phyloP scores from a whole-genome alignment of 2,329 filamentous ascomycete genomes.

The Epichloe elymi region DNA sequence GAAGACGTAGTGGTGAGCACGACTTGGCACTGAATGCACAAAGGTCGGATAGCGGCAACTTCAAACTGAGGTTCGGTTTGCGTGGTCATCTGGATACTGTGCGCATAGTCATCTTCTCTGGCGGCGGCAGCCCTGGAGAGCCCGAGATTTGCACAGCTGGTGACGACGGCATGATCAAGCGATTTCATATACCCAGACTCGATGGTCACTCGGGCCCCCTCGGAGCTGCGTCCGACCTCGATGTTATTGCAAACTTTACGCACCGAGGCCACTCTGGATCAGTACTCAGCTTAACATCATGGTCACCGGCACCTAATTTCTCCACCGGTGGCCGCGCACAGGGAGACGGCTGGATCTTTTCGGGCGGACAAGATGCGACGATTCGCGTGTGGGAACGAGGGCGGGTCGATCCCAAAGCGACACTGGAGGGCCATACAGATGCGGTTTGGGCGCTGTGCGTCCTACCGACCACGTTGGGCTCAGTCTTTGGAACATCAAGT shows the following conservation, averaged over 20 bases:
- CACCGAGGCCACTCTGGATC: slow-evolving; percentile 88
- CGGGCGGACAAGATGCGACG: slow-evolving; percentile 85
- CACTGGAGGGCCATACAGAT: slow-evolving; percentile 86
- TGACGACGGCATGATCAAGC: slow-evolving; percentile 90
- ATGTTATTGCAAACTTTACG: slow-evolving; percentile 88
- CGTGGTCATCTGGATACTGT: slow-evolving; percentile 90
- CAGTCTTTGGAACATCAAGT: slow-evolving; percentile 64
- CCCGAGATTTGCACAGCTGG: slow-evolving; percentile 94
- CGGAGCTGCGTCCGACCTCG: slow-evolving; percentile 60
- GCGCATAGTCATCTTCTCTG: slow-evolving; percentile 89
- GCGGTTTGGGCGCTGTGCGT: slow-evolving; percentile 94
- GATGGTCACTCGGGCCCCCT: slow-evolving; percentile 35
- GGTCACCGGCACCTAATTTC: slow-evolving; percentile 77
- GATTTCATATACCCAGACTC: slow-evolving; percentile 87
- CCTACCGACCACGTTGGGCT: slow-evolving; percentile 67
- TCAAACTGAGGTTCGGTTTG: slow-evolving; percentile 86
- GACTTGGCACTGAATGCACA: slow-evolving; percentile 41
- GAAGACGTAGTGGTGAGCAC: slow-evolving; percentile 57
- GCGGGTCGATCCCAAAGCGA: slow-evolving; percentile 87
- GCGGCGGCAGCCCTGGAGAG: slow-evolving; percentile 86
- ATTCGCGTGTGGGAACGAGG: slow-evolving; percentile 93
- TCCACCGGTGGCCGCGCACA: slow-evolving; percentile 76
- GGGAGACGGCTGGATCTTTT: slow-evolving; percentile 97
- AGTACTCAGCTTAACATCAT: slow-evolving; percentile 76
- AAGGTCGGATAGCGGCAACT: slow-evolving; percentile 60